Conservation (phyloP, 805 yeast genomes). For the Metschnikowia cubensis region DNA sequence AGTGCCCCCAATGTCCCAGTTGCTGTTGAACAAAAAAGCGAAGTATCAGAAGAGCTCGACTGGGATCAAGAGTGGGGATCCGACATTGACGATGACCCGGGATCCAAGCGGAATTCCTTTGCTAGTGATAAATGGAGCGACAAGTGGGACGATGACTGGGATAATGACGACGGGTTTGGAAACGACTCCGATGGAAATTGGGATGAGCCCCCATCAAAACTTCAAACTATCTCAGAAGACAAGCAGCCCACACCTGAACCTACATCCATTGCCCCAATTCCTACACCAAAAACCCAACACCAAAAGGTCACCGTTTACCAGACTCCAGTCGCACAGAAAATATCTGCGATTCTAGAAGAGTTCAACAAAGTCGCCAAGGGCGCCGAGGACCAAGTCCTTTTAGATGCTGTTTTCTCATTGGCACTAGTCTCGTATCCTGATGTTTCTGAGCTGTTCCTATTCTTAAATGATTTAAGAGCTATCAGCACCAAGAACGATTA, state of each 20-base stretch:
- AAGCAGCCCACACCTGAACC: neutral
- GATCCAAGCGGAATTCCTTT: slow-evolving; percentile 2
- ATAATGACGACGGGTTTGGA: slow-evolving; percentile 7
- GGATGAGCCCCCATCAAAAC: neutral
- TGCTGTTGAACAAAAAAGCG: neutral
- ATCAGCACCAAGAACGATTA: slow-evolving; percentile 16
- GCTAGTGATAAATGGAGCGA: slow-evolving; percentile 13
- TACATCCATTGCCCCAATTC: neutral
- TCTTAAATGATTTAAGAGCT: slow-evolving; percentile 33
- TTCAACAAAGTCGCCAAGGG: slow-evolving; percentile 20
- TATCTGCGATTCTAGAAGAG: slow-evolving; percentile 22
- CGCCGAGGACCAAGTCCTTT: slow-evolving; percentile 18
- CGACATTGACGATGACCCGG: slow-evolving; percentile 12
- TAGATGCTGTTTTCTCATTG: slow-evolving; percentile 30
- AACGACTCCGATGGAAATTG: neutral
- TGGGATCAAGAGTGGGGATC: slow-evolving; percentile 20
- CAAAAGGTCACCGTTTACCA: slow-evolving; percentile 1
- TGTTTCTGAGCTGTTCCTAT: slow-evolving; percentile 28
- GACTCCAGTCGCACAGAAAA: slow-evolving; percentile 19
- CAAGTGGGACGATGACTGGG: slow-evolving; percentile 17
- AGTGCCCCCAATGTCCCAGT: neutral
- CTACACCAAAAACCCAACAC: neutral
- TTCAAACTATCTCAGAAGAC: neutral
- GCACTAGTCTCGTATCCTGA: slow-evolving; percentile 32
- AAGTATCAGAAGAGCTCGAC: slow-evolving; percentile 9